These are phyloP conservation scores for Grosmannia huntii DNA, from an alignment of 2,329 filamentous ascomycete species.

Conservation along the genomic window DNA sequence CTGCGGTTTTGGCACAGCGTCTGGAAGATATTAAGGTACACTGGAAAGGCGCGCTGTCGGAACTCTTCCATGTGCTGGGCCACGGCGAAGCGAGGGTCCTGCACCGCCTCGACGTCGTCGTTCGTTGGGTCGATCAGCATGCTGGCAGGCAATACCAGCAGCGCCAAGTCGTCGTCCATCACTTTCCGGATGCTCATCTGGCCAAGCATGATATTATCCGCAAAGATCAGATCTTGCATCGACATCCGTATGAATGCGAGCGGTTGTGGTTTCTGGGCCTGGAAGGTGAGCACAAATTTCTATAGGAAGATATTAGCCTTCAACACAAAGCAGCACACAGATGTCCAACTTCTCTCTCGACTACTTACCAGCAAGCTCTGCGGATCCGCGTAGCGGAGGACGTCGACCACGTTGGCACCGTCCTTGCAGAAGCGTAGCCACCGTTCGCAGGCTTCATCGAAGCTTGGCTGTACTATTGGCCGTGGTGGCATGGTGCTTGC, in stretches of 20 bases:
- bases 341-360: neutral
- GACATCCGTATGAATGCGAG: slow-evolving; percentile 73
- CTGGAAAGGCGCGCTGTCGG: slow-evolving; percentile 46
- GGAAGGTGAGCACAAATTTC: slow-evolving; percentile 63
- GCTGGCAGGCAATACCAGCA: slow-evolving; percentile 61
- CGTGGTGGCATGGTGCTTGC: slow-evolving; percentile 89
- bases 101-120: slow-evolving; percentile 61
- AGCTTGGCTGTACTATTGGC: slow-evolving; percentile 68
- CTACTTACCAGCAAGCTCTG: slow-evolving; percentile 53
- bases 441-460: slow-evolving; percentile 57
- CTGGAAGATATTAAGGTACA: slow-evolving; percentile 73
- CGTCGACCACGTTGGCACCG: slow-evolving; percentile 52
- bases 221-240: slow-evolving; percentile 63
- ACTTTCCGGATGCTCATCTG: slow-evolving; percentile 58
- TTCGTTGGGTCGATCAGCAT: slow-evolving; percentile 59
- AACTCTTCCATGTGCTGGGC: slow-evolving; percentile 62
- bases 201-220: slow-evolving; percentile 56
- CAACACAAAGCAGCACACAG: neutral
- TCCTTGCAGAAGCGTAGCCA: slow-evolving; percentile 61
- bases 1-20: slow-evolving; percentile 84
- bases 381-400: slow-evolving; percentile 55
- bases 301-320: slow-evolving; percentile 19
- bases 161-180: slow-evolving; percentile 68
- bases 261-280: slow-evolving; percentile 69
- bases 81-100: slow-evolving; percentile 62